A percentile compares a stretch with the other conserved stretches of the same genome.
phyloP scores from a whole-genome alignment of 345 rosid genomes.

The Clarkia xantiana region DNA sequence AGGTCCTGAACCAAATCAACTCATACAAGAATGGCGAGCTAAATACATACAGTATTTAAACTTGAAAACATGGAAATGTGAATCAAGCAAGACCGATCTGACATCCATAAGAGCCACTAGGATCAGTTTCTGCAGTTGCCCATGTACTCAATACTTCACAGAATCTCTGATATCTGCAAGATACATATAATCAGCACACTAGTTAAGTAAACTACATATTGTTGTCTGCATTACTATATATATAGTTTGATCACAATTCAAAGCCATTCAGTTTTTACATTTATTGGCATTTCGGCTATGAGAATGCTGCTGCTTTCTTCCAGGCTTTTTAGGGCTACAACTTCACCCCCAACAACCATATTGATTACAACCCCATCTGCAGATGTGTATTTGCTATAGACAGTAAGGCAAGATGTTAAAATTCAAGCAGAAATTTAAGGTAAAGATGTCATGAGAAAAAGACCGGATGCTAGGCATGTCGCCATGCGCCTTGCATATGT shows the following conservation, averaged over 20 bases:
- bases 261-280: constrained; percentile 21
- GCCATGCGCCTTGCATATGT: constrained; percentile 57
- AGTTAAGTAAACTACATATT: no score
- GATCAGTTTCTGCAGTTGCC: no score
- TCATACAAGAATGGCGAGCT: no score
- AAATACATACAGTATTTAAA: no score
- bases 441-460: constrained; percentile 5
- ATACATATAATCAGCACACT: neutral
- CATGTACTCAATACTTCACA: constrained; percentile 29
- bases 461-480: constrained; percentile 84
- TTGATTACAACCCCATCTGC: constrained; percentile 88
- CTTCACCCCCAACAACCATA: constrained; percentile 93
- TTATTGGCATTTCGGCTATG: constrained; percentile 87
- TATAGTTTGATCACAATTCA: no score
- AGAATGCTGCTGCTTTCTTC: constrained; percentile 59
- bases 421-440: constrained; percentile 4
- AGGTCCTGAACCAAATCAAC: no score
- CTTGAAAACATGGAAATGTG: no score
- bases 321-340: constrained; percentile 52
- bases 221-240: no score
- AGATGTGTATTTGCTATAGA: constrained; percentile 5
- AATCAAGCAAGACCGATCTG: no score
- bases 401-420: neutral
- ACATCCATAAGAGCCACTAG: no score
- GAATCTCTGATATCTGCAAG: constrained; percentile 76